phyloP scores from a whole-genome alignment of 2,329 filamentous ascomycete species.

The Aspergillus fumigatiaffinis region DNA sequence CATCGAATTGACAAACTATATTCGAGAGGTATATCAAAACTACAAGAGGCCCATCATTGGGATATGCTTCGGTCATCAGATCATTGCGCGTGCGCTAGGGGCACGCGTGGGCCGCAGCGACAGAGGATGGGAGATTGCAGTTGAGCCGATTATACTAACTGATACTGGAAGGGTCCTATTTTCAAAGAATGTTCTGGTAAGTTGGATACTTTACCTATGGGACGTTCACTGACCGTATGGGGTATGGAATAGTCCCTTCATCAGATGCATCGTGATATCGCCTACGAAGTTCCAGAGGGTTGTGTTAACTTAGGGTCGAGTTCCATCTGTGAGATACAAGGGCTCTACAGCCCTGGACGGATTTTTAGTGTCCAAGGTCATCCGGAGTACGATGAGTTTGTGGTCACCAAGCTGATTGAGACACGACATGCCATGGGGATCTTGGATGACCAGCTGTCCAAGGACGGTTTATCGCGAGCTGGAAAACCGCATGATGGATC shows the following conservation, averaged over 20 bases:
- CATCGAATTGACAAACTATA: slow-evolving; percentile 39
- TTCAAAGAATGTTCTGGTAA: slow-evolving; percentile 22
- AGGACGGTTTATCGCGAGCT: slow-evolving; percentile 15
- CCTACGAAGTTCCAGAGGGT: slow-evolving; percentile 38
- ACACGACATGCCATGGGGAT: slow-evolving; percentile 17
- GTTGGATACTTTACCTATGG: neutral
- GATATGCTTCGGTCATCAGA: slow-evolving; percentile 50
- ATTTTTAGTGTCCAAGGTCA: slow-evolving; percentile 48
- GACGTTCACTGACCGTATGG: neutral
- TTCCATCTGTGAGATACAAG: slow-evolving; percentile 42
- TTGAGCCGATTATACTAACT: slow-evolving; percentile 40
- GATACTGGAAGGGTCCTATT: slow-evolving; percentile 42
- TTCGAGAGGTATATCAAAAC: slow-evolving; percentile 23
- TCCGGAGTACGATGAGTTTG: slow-evolving; percentile 42
- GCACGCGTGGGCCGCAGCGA: slow-evolving; percentile 37
- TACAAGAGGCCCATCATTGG: slow-evolving; percentile 38
- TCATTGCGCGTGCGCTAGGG: slow-evolving; percentile 43
- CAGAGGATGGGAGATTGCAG: slow-evolving; percentile 46
- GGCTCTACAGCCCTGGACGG: slow-evolving; percentile 38
- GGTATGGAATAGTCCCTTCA: slow-evolving; percentile 25
- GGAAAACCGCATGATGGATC: slow-evolving; percentile 21
- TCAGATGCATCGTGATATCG: slow-evolving; percentile 49
- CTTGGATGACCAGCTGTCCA: slow-evolving; percentile 20
- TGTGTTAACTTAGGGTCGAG: slow-evolving; percentile 43
- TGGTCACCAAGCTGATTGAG: slow-evolving; percentile 34